Conservation (phyloP, 164 flowering plant species). For the Litsea cubeba region DNA sequence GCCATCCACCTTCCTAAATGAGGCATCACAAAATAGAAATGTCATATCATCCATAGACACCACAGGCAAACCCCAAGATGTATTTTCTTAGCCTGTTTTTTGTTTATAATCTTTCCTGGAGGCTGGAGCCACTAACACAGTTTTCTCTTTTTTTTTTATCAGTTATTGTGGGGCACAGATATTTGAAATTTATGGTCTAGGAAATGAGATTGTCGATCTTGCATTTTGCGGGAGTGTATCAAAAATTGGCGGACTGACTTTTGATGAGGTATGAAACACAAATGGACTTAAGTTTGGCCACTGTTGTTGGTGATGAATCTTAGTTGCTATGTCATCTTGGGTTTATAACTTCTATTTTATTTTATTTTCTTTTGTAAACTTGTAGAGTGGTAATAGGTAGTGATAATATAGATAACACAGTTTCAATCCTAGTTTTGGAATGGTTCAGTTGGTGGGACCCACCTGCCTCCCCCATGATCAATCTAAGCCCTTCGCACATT, state of each 20-base stretch:
- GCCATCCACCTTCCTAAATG: too few relatives aligned
- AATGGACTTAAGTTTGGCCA: not conserved
- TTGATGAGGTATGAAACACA: slow-evolving; percentile 72
- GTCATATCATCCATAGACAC: too few relatives aligned
- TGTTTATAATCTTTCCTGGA: not conserved
- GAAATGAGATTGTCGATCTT: slow-evolving; percentile 80
- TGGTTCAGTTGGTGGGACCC: too few relatives aligned
- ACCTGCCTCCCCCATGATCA: too few relatives aligned
- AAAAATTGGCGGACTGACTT: slow-evolving; percentile 77
- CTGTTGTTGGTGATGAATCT: not conserved
- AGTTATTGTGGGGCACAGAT: slow-evolving; percentile 99
- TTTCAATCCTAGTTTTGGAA: too few relatives aligned
- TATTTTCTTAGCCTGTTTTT: not conserved
- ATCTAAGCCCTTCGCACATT: too few relatives aligned
- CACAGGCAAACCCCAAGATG: not conserved
- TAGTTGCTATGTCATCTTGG: not conserved
- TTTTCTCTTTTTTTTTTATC: slow-evolving; percentile 22
- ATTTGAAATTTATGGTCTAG: slow-evolving; percentile 96
- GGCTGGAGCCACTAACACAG: not conserved
- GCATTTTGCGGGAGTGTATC: slow-evolving; percentile 92
- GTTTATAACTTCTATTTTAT: too few relatives aligned
- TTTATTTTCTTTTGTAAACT: not conserved
- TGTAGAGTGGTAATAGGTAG: not conserved
- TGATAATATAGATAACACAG: too few relatives aligned
- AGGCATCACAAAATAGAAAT: too few relatives aligned